Evolutionary conservation across 495 filamentous ascomycete species (phyloP).

Genomic region (Aspergillus mulundensis): DNA sequence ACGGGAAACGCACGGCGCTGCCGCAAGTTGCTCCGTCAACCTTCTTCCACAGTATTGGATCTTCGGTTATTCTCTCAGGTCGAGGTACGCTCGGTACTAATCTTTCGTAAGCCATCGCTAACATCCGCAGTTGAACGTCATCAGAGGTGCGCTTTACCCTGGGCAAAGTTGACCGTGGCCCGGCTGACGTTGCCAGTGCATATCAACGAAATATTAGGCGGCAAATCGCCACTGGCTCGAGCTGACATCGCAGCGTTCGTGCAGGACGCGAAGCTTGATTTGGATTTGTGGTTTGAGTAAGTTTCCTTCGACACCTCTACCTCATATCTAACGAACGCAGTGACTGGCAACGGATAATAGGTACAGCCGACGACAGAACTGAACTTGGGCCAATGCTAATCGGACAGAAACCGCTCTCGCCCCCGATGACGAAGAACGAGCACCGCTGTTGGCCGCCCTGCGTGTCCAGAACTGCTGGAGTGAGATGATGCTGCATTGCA

Average conservation of each 20-base stretch:
- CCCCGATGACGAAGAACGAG: slow-evolving; percentile 28
- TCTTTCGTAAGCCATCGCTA: not conserved
- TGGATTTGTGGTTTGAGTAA: slow-evolving; percentile 46
- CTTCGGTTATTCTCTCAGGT: slow-evolving; percentile 50
- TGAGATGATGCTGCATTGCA: slow-evolving; percentile 48
- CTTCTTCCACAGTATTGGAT: slow-evolving; percentile 40
- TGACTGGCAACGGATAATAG: slow-evolving; percentile 44
- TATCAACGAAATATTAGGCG: slow-evolving; percentile 31
- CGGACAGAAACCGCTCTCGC: slow-evolving; percentile 20
- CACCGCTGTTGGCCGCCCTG: slow-evolving; percentile 35
- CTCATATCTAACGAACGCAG: slow-evolving; percentile 20
- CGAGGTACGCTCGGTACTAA: slow-evolving; percentile 29
- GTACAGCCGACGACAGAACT: slow-evolving; percentile 16
- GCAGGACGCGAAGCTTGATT: slow-evolving; percentile 41
- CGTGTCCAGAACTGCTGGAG: slow-evolving; percentile 45
- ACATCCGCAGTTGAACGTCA: slow-evolving; percentile 34
- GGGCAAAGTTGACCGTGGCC: too few species aligned
- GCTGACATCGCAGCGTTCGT: slow-evolving; percentile 37
- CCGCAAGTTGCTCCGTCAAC: slow-evolving; percentile 41
- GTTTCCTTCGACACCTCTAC: not conserved
- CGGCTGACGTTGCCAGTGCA: slow-evolving; percentile 29
- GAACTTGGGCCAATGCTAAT: too few species aligned
- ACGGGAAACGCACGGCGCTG: slow-evolving; percentile 38
- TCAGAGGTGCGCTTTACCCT: slow-evolving; percentile 27
- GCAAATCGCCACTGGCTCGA: slow-evolving; percentile 19